Evolutionary conservation across 2,329 filamentous ascomycete genomes (phyloP).

Genomic region (Camillea tinctor): DNA sequence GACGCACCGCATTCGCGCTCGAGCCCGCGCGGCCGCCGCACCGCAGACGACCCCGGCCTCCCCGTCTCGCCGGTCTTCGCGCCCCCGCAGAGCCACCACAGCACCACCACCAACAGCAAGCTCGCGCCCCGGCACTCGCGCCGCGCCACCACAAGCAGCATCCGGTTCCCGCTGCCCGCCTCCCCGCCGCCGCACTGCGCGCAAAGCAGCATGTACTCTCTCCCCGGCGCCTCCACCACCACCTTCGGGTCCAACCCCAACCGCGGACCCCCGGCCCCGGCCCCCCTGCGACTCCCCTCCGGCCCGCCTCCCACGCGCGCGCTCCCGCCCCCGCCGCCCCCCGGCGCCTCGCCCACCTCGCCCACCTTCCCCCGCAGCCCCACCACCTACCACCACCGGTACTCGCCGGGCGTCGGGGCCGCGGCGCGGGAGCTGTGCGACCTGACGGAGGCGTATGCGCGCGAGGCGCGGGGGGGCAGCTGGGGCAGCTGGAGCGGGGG

Average conservation of each 20-base stretch:
- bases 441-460: slow-evolving; percentile 32
- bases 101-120: slow-evolving; percentile 25
- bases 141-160: slow-evolving; percentile 15
- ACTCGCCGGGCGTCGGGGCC: slow-evolving; percentile 1
- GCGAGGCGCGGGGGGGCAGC: slow-evolving; percentile 32
- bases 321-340: slow-evolving; percentile 34
- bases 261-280: slow-evolving; percentile 14
- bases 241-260: slow-evolving; percentile 22
- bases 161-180: slow-evolving; percentile 5
- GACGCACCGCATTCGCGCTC: slow-evolving; percentile 14
- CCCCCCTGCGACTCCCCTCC: slow-evolving; percentile 35
- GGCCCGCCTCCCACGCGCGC: slow-evolving; percentile 47
- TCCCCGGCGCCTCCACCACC: slow-evolving; percentile 11
- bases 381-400: not conserved
- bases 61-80: slow-evolving; percentile 39
- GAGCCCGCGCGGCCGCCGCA: slow-evolving; percentile 4
- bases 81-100: slow-evolving; percentile 29
- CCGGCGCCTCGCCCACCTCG: slow-evolving; percentile 10
- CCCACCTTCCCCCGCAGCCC: slow-evolving; percentile 19
- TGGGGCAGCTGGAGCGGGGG: slow-evolving; percentile 35
- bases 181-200: slow-evolving; percentile 7
- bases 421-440: slow-evolving; percentile 32
- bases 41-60: slow-evolving; percentile 25
- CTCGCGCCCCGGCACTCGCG: slow-evolving; percentile 35
- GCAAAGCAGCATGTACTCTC: slow-evolving; percentile 19